A percentile compares a stretch with the other conserved stretches of the same genome.
phyloP scores from a whole-genome alignment of 106 monocot genomes.

The Dendrobium huoshanense region DNA sequence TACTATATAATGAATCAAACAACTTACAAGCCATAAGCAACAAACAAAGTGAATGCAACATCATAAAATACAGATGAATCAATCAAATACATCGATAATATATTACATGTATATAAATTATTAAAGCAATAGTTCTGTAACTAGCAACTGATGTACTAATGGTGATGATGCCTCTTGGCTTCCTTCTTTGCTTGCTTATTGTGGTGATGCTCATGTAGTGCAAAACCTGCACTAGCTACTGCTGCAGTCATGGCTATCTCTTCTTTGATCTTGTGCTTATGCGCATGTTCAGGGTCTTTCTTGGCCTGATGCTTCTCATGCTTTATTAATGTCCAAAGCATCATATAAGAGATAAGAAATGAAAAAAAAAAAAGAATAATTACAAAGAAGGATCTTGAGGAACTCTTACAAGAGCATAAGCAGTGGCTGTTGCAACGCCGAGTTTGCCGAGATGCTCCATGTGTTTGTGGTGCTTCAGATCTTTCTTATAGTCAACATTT shows the following conservation, averaged over 20 bases:
- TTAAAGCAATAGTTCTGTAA: too few species aligned
- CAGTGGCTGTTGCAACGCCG: conserved; percentile 42
- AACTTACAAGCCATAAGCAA: too few species aligned
- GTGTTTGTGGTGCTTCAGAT: conserved; percentile 58
- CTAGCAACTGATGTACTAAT: background rate
- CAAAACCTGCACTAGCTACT: conserved; percentile 45
- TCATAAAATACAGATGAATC: too few species aligned
- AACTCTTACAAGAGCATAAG: conserved; percentile 43
- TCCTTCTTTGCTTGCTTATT: conserved; percentile 35
- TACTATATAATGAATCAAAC: too few species aligned
- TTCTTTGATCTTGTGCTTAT: conserved; percentile 64
- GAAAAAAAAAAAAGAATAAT: too few species aligned
- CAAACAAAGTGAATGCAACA: too few species aligned
- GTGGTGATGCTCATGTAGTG: conserved; percentile 62
- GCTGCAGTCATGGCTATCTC: conserved; percentile 38
- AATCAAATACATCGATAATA: too few species aligned
- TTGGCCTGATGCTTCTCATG: conserved; percentile 72
- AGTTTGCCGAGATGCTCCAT: conserved; percentile 45
- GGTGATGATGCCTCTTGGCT: conserved; percentile 20
- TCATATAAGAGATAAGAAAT: background rate
- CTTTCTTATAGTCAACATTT: conserved; percentile 20
- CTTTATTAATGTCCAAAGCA: background rate
- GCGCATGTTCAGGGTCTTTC: conserved; percentile 66
- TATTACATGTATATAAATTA: too few species aligned
- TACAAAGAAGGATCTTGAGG: background rate